These are phyloP conservation scores for Pichia inconspicua DNA, from an alignment of 1,139 yeast species.

Conservation along the genomic window DNA sequence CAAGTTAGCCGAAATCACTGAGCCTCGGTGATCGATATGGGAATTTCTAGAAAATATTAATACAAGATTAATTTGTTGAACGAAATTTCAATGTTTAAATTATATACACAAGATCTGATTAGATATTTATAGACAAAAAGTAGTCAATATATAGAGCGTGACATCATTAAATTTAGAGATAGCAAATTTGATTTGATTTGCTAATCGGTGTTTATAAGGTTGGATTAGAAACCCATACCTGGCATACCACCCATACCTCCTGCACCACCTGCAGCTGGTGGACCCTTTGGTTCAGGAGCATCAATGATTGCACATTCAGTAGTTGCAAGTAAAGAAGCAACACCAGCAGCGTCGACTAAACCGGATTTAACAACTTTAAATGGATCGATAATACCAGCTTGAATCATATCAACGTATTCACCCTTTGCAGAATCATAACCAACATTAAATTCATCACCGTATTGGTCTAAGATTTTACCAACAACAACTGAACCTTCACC, in stretches of 20 bases:
- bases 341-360: slow-evolving; percentile 95
- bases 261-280: slow-evolving; percentile 57
- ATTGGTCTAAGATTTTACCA: slow-evolving; percentile 82
- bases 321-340: slow-evolving; percentile 94
- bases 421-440: slow-evolving; percentile 96
- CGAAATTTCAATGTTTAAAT: neutral
- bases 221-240: slow-evolving; percentile 30
- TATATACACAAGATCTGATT: neutral
- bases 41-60: too few species aligned
- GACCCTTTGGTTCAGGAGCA: slow-evolving; percentile 84
- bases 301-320: slow-evolving; percentile 98
- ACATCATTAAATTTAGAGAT: neutral
- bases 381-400: slow-evolving; percentile 97
- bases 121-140: neutral
- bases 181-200: neutral
- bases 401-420: slow-evolving; percentile 92
- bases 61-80: too few species aligned
- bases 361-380: slow-evolving; percentile 98
- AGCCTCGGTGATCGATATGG: too few species aligned
- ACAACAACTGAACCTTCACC: slow-evolving; percentile 97
- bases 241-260: slow-evolving; percentile 58
- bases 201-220: neutral
- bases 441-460: slow-evolving; percentile 75
- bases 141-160: neutral
- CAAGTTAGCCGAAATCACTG: too few species aligned